A percentile compares a stretch with the other conserved stretches of the same genome.
Conservation (phyloP, 768 basidiomycete species). For the Naganishia kalamii region DNA sequence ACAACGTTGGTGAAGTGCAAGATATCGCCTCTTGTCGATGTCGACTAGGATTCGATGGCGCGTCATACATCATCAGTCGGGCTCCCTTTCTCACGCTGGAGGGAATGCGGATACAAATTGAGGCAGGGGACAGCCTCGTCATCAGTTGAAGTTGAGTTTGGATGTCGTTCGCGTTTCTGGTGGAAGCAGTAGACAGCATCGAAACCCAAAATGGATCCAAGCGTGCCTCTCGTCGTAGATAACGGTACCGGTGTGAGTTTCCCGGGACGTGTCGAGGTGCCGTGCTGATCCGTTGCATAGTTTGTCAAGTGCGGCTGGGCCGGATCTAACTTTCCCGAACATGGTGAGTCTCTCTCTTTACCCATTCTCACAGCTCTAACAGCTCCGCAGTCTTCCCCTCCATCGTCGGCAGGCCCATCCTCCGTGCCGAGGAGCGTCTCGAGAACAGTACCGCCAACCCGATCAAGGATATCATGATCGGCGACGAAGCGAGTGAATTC, state of each 20-base stretch:
- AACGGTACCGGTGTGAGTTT: constrained; percentile 76
- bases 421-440: constrained; percentile 93
- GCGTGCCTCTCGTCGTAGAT: constrained; percentile 65
- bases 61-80: background rate
- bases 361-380: background rate
- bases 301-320: constrained; percentile 88
- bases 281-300: constrained; percentile 47
- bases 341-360: constrained; percentile 42
- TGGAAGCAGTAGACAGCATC: too few species aligned
- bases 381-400: constrained; percentile 75
- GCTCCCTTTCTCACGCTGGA: constrained; percentile 1
- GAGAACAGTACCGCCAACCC: constrained; percentile 55
- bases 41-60: background rate
- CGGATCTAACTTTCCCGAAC: constrained; percentile 89
- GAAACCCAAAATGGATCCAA: constrained; percentile 15
- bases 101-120: background rate
- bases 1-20: background rate
- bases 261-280: background rate
- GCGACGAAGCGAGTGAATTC: constrained; percentile 89
- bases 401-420: constrained; percentile 89
- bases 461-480: constrained; percentile 97
- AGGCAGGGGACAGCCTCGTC: background rate
- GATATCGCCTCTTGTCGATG: background rate
- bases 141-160: background rate
- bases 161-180: too few species aligned